Percentiles rank a stretch among this genome's conserved stretches.
Evolutionary conservation across 2,329 filamentous ascomycete species (phyloP).

Genomic region (Orbilia javanica): DNA sequence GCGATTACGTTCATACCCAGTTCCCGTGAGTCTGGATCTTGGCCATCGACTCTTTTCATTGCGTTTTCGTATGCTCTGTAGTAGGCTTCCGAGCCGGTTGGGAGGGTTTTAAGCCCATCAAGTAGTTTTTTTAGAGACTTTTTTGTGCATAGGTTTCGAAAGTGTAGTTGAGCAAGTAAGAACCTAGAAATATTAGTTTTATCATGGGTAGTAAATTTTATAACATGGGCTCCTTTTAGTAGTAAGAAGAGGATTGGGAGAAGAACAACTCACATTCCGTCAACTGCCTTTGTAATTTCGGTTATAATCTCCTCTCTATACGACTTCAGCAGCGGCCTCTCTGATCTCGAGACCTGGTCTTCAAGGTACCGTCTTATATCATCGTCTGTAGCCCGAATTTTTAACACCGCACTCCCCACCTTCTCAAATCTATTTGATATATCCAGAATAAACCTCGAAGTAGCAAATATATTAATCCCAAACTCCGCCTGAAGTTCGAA

Average conservation of each 20-base stretch:
- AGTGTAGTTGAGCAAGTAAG: not conserved
- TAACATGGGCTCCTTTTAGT: too few relatives aligned
- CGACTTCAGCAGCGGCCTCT: not conserved
- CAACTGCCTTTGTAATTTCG: not conserved
- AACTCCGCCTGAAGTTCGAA: conserved; percentile 54
- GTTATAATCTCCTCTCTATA: conserved; percentile 9
- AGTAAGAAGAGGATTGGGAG: too few relatives aligned
- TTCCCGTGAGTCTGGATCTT: conserved; percentile 62
- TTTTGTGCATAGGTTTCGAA: not conserved
- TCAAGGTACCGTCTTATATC: conserved; percentile 61
- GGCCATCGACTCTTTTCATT: conserved; percentile 58
- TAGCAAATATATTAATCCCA: conserved; percentile 60
- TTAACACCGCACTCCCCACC: conserved; percentile 27
- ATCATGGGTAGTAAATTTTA: not conserved
- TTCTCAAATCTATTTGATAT: conserved; percentile 57
- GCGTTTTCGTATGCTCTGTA: conserved; percentile 18
- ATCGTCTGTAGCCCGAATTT: conserved; percentile 64
- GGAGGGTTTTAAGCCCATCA: not conserved
- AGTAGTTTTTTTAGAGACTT: not conserved
- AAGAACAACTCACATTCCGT: conserved; percentile 25
- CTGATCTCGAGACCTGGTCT: not conserved
- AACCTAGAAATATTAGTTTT: not conserved
- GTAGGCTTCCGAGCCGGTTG: not conserved
- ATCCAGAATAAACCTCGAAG: conserved; percentile 61
- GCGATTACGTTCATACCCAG: not conserved